A percentile compares a stretch with the other conserved stretches of the same genome.
Conservation (phyloP, 2,329 filamentous ascomycete genomes). For the Cytospora leucostoma region DNA sequence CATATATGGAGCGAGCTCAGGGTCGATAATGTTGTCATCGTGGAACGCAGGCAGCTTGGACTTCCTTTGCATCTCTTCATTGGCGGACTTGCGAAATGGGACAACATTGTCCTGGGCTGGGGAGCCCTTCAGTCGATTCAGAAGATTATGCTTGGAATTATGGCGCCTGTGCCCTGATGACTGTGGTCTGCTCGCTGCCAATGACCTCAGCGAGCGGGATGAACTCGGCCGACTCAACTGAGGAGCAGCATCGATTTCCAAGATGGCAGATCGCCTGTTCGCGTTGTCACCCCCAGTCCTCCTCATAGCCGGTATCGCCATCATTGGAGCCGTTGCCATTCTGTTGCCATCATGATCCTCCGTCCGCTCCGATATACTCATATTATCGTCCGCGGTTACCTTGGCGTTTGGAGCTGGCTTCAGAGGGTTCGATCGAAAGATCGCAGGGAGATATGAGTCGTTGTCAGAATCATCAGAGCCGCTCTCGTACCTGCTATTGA, state of each 20-base stretch:
- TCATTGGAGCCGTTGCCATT: constrained; percentile 67
- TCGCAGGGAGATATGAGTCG: constrained; percentile 66
- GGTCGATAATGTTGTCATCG: constrained; percentile 97
- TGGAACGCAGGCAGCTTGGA: constrained; percentile 86
- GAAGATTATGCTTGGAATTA: constrained; percentile 82
- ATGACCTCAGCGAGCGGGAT: constrained; percentile 81
- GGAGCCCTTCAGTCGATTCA: constrained; percentile 67
- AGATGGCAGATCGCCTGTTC: constrained; percentile 81
- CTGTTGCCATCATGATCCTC: constrained; percentile 51
- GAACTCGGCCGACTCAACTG: constrained; percentile 90
- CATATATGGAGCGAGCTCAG: constrained; percentile 91
- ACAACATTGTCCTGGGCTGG: constrained; percentile 74
- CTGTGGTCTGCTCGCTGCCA: constrained; percentile 68
- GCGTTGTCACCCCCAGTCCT: constrained; percentile 64
- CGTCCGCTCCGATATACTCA: constrained; percentile 43
- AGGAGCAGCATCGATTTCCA: constrained; percentile 74
- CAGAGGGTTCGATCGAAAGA: constrained; percentile 58
- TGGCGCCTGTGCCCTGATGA: constrained; percentile 82
- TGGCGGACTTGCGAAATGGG: constrained; percentile 76
- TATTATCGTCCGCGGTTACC: constrained; percentile 38
- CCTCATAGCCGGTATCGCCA: constrained; percentile 68
- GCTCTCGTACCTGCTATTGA: constrained; percentile 87
- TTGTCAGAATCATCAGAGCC: constrained; percentile 85
- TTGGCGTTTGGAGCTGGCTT: constrained; percentile 44
- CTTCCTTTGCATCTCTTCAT: constrained; percentile 66